These are phyloP conservation scores for Macrolepiota fuliginosa DNA, from an alignment of 768 basidiomycete genomes.

Conservation along the genomic window DNA sequence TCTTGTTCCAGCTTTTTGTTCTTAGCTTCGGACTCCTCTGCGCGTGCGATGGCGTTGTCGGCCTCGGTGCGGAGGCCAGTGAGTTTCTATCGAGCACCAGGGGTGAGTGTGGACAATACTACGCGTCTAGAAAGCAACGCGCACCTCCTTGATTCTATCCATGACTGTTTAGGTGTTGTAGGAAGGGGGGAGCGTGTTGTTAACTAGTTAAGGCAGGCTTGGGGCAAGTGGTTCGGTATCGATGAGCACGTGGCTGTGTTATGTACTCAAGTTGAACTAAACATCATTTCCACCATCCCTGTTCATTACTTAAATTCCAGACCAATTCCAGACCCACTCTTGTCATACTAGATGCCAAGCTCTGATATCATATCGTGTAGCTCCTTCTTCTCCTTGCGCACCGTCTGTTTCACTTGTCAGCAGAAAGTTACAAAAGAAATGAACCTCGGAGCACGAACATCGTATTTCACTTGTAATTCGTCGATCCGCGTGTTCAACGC, in stretches of 20 bases:
- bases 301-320: neutral
- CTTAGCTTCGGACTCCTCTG: conserved; percentile 84
- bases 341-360: neutral
- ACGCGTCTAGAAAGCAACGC: neutral
- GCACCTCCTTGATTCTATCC: conserved; percentile 53
- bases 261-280: neutral
- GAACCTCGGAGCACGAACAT: neutral
- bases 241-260: conserved; percentile 13
- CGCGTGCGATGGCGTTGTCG: conserved; percentile 75
- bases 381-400: conserved; percentile 3
- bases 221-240: conserved; percentile 11
- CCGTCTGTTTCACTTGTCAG: neutral
- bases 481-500: conserved; percentile 5
- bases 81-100: conserved; percentile 56
- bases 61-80: conserved; percentile 78
- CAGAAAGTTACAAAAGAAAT: neutral
- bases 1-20: conserved; percentile 75
- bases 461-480: neutral
- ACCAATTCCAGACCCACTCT: neutral
- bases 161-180: conserved; percentile 19
- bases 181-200: conserved; percentile 12
- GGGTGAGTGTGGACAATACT: neutral
- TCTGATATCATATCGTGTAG: conserved; percentile 8
- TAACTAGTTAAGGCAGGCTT: conserved; percentile 7
- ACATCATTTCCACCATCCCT: neutral